Evolutionary conservation across 2,329 filamentous ascomycete species (phyloP), one percentile per base, ranked within the genome.

Genomic region (Colletotrichum sp.): DNA sequence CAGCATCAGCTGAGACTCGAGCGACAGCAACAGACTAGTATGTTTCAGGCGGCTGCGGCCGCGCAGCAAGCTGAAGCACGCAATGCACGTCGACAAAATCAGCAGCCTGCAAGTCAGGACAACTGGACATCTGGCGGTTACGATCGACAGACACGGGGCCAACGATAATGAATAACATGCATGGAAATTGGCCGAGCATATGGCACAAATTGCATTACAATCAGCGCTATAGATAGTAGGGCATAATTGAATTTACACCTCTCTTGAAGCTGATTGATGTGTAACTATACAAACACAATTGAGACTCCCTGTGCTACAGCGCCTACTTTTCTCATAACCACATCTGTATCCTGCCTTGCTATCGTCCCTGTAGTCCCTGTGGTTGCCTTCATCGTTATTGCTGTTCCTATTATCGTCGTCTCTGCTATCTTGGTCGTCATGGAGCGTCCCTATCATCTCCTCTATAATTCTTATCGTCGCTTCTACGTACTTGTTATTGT

Each of bases 261-360:
- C 36, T 39, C 36, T 18, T 0, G 3, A 39, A 18, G 7, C 36
- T 18, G 16, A 8, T 30, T 2, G 0, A 8, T 0, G 15, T 18
- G 7, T 1, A 9, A 18, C 1, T 39, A 18, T 18, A 18, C 36
- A 15, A 9, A 2, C 1, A 18, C 1, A 39, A 39, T 39, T 18
- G 16, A 39, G 36, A 18, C 8, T 18, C 2, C 16, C 36, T 39
- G 16, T 39, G 16, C 36, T 18, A 39, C 15, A 39, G 36, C 5
- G 16, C 1, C 36, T 39, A 1, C 36, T 1, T 6, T 39, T 39
- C 16, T 0, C 1, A 9, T 39, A 9, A 18, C 15, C 16, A 8
- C 16, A 3, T 9, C 36, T 39, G 16, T 39, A 18, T 9, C 16
- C 8, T 39, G 36, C 16, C 36, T 39, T 39, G 5, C 16, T 39